phyloP scores from a whole-genome alignment of 2,329 filamentous ascomycete genomes.

The Aspergillus oerlinghausenensis region DNA sequence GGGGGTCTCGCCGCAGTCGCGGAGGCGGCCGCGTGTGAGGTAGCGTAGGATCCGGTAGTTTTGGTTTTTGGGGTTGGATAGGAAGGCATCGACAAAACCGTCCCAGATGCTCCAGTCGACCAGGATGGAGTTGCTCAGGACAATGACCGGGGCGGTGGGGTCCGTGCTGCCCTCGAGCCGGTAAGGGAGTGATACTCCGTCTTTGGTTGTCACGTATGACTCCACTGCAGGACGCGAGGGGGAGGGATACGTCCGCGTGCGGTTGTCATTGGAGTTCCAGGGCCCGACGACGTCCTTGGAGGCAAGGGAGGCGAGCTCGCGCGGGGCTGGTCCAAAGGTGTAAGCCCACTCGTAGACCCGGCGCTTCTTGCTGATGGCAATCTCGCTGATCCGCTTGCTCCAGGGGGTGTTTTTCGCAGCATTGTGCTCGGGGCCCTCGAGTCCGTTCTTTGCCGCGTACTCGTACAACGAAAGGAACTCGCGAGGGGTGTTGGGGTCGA shows the following conservation, averaged over 20 bases:
- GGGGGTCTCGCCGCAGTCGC: slow-evolving; percentile 35
- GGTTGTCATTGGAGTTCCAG: slow-evolving; percentile 53
- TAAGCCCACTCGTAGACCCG: slow-evolving; percentile 70
- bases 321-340: slow-evolving; percentile 69
- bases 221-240: slow-evolving; percentile 52
- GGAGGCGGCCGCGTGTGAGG: slow-evolving; percentile 65
- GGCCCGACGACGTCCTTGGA: slow-evolving; percentile 45
- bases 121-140: slow-evolving; percentile 76
- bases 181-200: slow-evolving; percentile 67
- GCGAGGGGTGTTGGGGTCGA: slow-evolving; percentile 53
- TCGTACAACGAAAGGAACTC: slow-evolving; percentile 69
- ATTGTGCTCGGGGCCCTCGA: slow-evolving; percentile 61
- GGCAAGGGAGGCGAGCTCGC: slow-evolving; percentile 58
- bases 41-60: slow-evolving; percentile 70
- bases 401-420: slow-evolving; percentile 61
- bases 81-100: slow-evolving; percentile 60
- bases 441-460: slow-evolving; percentile 62
- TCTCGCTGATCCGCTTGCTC: slow-evolving; percentile 55
- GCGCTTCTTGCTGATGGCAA: slow-evolving; percentile 54
- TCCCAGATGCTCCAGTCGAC: slow-evolving; percentile 80
- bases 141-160: slow-evolving; percentile 64
- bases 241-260: slow-evolving; percentile 49
- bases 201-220: slow-evolving; percentile 64
- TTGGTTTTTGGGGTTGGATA: slow-evolving; percentile 50
- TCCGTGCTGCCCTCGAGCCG: slow-evolving; percentile 68